Base-by-base conservation (phyloP, 1,139 yeast genomes). In the Hyphopichia pseudoburtonii region DNA sequence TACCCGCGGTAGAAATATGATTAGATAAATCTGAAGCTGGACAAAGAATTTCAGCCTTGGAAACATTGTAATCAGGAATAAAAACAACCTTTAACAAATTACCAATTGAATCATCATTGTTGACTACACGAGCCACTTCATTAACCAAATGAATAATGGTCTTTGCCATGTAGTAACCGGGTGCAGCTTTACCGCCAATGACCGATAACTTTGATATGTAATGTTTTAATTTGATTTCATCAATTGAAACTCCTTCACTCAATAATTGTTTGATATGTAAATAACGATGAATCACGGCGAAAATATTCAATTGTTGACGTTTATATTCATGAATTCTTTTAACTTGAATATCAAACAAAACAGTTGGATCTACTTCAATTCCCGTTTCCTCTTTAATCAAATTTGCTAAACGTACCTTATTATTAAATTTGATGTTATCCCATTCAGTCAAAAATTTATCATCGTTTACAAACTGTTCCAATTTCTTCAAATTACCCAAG, bases 1-100 rank as follows among this genome's bases (percentile, higher is more conserved):
- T 89, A 52, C 97, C 97, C 9, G 97, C 97, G 34, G 97, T 89
- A n/a, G 96, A 88, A 49, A 89, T 90, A 65, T 89, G 97, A 64
- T 89, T 94, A 34, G 95, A 85, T 54, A 89, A 72, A 58, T 89
- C 97, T 30, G 92, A 82, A 14, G 92, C 97, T 17, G 97, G 96
- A 47, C 80, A 75, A 54, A 90, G 87, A 42, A 88, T 78, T 65
- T 90, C 96, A 0, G 97, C 96, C 66, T 88, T 89, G 35, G 95
- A 86, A 34, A 89, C 97, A 55, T 88, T 88, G 66, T 89, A 89
- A 60, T 89, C 97, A 26, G 95, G 95, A 47, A 89, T 76, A 57
- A 86, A 89, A 19, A 86, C 88, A 44, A 87, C 95, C 68, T 88
- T 88, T 53, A 89, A 76, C 54, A 85, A 69, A 49, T 84, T 86